phyloP scores from a whole-genome alignment of 148 eudicot genomes.

The Linanthus parryae region DNA sequence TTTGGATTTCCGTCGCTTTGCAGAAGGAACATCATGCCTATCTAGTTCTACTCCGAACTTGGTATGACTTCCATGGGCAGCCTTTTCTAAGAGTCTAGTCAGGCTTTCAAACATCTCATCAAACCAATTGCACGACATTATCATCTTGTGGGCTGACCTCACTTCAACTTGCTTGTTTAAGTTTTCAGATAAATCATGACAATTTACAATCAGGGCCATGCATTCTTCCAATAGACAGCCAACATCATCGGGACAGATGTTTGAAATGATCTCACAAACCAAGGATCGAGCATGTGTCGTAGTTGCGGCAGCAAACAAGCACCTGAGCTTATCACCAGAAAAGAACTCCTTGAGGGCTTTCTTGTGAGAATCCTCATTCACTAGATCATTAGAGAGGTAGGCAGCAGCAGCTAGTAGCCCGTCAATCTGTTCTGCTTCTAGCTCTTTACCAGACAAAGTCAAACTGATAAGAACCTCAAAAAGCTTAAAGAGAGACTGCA shows the following conservation, averaged over 20 bases:
- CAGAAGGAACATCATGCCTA: constrained; percentile 24
- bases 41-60: constrained; percentile 43
- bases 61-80: constrained; percentile 44
- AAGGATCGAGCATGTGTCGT: constrained; percentile 47
- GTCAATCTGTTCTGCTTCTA: constrained; percentile 41
- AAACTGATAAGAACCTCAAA: constrained; percentile 41
- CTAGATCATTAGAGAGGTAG: constrained; percentile 52
- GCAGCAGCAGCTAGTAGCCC: constrained; percentile 62
- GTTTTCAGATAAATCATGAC: constrained; percentile 43
- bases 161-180: constrained; percentile 60
- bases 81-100: constrained; percentile 36
- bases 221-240: constrained; percentile 55
- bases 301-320: constrained; percentile 48
- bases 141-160: constrained; percentile 79
- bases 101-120: constrained; percentile 59
- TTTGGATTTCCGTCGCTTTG: constrained; percentile 42
- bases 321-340: constrained; percentile 55
- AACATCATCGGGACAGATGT: constrained; percentile 36
- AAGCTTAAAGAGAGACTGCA: constrained; percentile 57
- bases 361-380: constrained; percentile 32
- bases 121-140: constrained; percentile 63
- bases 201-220: constrained; percentile 47
- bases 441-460: constrained; percentile 27
- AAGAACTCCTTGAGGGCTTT: constrained; percentile 43
- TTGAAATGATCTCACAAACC: constrained; percentile 58